Base-by-base conservation (phyloP, 768 basidiomycete species). In the Tricholomella constricta region DNA sequence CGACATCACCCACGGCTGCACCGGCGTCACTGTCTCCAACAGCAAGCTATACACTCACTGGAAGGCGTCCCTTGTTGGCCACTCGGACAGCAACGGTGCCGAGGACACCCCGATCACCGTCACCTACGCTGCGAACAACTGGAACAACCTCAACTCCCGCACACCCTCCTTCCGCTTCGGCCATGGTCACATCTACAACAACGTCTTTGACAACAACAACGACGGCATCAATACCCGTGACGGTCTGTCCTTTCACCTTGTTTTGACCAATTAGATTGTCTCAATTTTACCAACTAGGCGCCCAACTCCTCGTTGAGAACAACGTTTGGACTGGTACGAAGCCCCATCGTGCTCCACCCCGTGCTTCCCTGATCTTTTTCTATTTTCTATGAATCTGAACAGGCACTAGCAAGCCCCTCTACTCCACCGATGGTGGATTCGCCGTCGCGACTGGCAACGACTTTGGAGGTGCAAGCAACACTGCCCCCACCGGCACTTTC, bases 81-180 rank as follows among this genome's bases (percentile, higher is more conserved):
- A 77, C 66, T 74, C 72, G 23, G 75, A 77, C 61, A 72, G 55
- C 65, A 75, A 77, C 50, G 70, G 71, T 19, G 64, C 68, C 26
- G 69, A 75, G 55, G 69, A 74, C 59, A 67, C 62, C n/a, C 52
- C 64, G 35, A 76, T 76, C 49, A 74, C 74, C 20, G 76, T 77
- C 56, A 77, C 75, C 47, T 65, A 69, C 51, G 77, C 75, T 54
- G 60, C 62, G 62, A 79, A 79, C 71, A 71, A 70, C 62, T 78
- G 68, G 67, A 51, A 38, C 63, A 70, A 73, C 64, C 63, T 76
- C 61, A 75, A 75, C 61, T 75, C 74, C 22, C 74, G 76, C 45
- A 76, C 76, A 4, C 76, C 75, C 23, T 76, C 75, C 11, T 72
- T 77, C 72, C 72, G 76, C 36, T 77, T 76, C 60, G 76, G 76